These are phyloP conservation scores for Immersiporthe knoxdaviesiana DNA, from an alignment of 2,329 filamentous ascomycete species.

Conservation along the genomic window DNA sequence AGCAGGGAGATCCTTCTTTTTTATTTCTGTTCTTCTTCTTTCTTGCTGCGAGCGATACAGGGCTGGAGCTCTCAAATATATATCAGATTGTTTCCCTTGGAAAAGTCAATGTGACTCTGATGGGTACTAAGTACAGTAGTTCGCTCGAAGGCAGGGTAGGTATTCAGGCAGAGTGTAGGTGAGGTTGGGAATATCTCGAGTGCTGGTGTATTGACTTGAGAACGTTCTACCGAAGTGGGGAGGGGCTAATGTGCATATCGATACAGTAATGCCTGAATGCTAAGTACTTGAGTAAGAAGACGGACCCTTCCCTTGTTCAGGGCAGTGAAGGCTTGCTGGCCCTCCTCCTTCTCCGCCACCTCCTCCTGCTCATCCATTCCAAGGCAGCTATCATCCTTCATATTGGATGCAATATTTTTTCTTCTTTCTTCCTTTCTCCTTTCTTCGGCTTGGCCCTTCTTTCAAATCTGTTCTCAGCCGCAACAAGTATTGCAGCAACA, in stretches of 20 bases:
- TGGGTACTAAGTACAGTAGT: no score
- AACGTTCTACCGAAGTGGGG: slow-evolving; percentile 4
- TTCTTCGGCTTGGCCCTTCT: no score
- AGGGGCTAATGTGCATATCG: slow-evolving; percentile 10
- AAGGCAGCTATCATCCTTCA: neutral
- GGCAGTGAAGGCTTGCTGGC: no score
- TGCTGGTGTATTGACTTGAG: neutral
- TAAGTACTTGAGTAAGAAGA: neutral
- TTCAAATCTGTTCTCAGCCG: no score
- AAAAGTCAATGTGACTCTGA: neutral
- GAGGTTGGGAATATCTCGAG: neutral
- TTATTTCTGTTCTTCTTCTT: neutral
- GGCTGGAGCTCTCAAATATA: neutral
- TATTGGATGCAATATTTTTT: neutral
- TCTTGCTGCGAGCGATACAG: neutral
- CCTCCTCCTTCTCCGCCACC: no score
- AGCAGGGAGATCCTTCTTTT: neutral
- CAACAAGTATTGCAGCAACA: neutral
- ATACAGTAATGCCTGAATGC: slow-evolving; percentile 6
- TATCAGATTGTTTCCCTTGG: neutral
- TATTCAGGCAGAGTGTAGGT: neutral
- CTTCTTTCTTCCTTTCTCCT: neutral
- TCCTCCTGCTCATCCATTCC: neutral
- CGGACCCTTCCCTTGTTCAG: neutral
- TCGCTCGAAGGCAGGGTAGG: no score